Percentiles rank a stretch among this genome's conserved stretches.
These are phyloP conservation scores for Penicillium sp. DNA, from an alignment of 2,329 filamentous ascomycete genomes.

Conservation along the genomic window DNA sequence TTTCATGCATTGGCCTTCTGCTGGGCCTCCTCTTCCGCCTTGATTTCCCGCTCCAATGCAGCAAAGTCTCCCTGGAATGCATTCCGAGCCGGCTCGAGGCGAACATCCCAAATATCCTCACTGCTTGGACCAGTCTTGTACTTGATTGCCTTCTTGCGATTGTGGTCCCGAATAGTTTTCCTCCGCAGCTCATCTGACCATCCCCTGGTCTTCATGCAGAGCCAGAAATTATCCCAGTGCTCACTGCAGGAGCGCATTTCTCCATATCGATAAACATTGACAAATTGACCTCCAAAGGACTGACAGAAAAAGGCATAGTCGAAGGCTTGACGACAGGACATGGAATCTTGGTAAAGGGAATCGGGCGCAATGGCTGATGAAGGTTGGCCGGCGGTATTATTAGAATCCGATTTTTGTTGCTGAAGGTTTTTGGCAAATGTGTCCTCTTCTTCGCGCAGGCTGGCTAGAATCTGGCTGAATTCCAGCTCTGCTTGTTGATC, in stretches of 20 bases:
- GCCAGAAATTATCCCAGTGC: slow-evolving; percentile 94
- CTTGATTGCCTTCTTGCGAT: slow-evolving; percentile 68
- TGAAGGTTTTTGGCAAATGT: slow-evolving; percentile 17
- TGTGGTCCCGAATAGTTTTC: slow-evolving; percentile 66
- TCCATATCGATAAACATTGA: slow-evolving; percentile 87
- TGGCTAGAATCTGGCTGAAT: slow-evolving; percentile 56
- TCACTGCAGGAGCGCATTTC: slow-evolving; percentile 75
- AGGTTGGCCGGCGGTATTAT: slow-evolving; percentile 16
- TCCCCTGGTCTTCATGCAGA: slow-evolving; percentile 86
- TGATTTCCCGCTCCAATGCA: slow-evolving; percentile 46
- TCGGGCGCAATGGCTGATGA: slow-evolving; percentile 59
- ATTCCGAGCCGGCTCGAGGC: slow-evolving; percentile 64
- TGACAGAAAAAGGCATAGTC: slow-evolving; percentile 95
- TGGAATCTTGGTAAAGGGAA: slow-evolving; percentile 74
- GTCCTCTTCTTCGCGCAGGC: slow-evolving; percentile 49
- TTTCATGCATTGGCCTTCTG: slow-evolving; percentile 26
- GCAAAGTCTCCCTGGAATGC: slow-evolving; percentile 52
- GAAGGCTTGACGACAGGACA: slow-evolving; percentile 90
- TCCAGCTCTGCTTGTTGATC: slow-evolving; percentile 59
- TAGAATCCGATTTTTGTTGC: not conserved
- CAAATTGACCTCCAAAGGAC: slow-evolving; percentile 87
- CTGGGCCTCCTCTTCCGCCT: slow-evolving; percentile 48
- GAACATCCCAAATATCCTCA: slow-evolving; percentile 86
- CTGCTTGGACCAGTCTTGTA: slow-evolving; percentile 74
- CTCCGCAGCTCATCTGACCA: slow-evolving; percentile 64